These are phyloP conservation scores for Fraxinus anomala DNA, from an alignment of 257 asterid species.

Conservation along the genomic window DNA sequence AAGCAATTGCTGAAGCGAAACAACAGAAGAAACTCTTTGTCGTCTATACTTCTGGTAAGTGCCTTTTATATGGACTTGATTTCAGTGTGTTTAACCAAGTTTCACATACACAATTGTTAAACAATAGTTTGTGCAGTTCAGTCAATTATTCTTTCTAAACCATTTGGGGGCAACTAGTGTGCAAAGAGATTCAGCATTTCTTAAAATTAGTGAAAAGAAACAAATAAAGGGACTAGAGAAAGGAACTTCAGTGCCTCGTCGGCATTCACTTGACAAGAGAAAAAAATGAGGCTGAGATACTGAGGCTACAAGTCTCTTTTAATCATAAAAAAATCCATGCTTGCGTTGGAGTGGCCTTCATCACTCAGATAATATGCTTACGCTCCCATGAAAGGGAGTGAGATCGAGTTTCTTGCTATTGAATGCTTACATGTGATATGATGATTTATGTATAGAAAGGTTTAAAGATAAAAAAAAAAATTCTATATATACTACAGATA, in stretches of 20 bases:
- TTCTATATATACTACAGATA: background rate
- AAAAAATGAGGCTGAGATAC: background rate
- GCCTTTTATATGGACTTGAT: conserved; percentile 17
- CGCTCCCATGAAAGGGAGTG: background rate
- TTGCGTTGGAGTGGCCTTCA: background rate
- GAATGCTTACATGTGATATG: background rate
- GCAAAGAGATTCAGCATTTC: background rate
- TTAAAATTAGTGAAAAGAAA: background rate
- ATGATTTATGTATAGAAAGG: background rate
- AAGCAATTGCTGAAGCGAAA: conserved; percentile 86
- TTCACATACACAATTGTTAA: background rate
- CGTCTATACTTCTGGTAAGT: conserved; percentile 73
- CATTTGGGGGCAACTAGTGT: background rate
- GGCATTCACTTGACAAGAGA: background rate
- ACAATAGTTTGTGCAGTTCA: background rate
- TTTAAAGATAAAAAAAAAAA: background rate
- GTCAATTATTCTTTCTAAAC: background rate
- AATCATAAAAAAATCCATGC: background rate
- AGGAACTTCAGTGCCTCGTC: background rate
- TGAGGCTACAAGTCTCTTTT: background rate
- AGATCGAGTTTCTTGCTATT: background rate
- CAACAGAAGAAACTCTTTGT: conserved; percentile 86
- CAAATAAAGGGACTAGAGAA: background rate
- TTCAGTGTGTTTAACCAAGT: conserved; percentile 10
- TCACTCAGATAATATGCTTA: background rate